Evolutionary conservation across 495 filamentous ascomycete species (phyloP), one percentile per base, ranked within the genome.

Genomic region (Tuber melanosporum): DNA sequence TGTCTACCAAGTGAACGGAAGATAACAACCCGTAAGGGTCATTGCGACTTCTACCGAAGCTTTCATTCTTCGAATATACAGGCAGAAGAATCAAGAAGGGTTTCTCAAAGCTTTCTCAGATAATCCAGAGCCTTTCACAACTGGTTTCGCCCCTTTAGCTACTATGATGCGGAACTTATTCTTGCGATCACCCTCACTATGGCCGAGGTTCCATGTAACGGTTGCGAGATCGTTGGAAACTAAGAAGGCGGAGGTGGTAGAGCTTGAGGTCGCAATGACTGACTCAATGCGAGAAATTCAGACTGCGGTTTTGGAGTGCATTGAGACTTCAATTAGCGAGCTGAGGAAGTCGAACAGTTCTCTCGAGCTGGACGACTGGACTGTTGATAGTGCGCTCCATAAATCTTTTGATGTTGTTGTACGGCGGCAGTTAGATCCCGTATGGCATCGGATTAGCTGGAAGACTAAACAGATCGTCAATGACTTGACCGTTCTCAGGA

Each of bases 81-180:
- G 95, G 73, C 94, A 98, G 85, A 91, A 91, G 86, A 99, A 99
- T 82, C 96, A 95, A 85, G 86, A 81, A 43, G 95, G 95, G 22
- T 98, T 99, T 80, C 88, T 99, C 32, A 99, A 98, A 83, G 95
- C 96, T 12, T 97, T 99, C 80, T 97, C 95, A 0, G 95, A 99
- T 81, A 93, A 91, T 26, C 95, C 95, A 0, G 94, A 98, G 84
- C 92, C 94, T 4, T 97, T 99, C 79, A 92, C 92, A 0, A 89
- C 90, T 2, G 95, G 94, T 3, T 98, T 97, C 84, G 90, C 94
- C 10, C 95, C 96, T 2, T 86, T 99, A 52, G 89, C 92, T 9
- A 95, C 90, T 66, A 97, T 96, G 91, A 91, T 99, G 89, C 89
- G 92, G 42, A 98, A 98, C 78, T 84, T 98, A 39, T 98, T 98